Base-by-base conservation (phyloP, 257 asterid species). In the Thymus quinquecostatus region DNA sequence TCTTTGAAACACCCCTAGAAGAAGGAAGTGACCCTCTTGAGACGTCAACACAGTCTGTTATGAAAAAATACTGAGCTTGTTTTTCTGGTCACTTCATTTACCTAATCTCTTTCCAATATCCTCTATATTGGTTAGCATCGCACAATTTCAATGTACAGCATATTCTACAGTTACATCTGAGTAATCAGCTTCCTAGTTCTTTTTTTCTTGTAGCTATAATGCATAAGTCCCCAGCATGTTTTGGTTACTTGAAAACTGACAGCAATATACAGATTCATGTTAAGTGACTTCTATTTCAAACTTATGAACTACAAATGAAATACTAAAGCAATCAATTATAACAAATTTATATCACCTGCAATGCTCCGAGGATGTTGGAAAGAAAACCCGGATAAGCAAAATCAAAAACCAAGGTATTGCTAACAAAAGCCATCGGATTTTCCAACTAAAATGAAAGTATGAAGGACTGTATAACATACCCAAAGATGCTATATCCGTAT, bases 401-500 rank as follows among this genome's bases (percentile, higher is more conserved):
- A 58, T 56, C 72, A 71, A 44, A 43, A 60, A 60, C 45, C 53
- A 61, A 70, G 64, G 53, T 47, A 79, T 14, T 40, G 47, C 47
- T 1, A 12, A 63, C 44, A 64, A 41, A 70, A 43, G 59, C 34
- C 58, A 60, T 48, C 21, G 13, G 29, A 13, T 27, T 50, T 12
- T 70, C 63, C 65, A 53, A 40, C 47, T 49, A 38, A 57, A 73
- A 71, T 9, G 6, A 40, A 21, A 49, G 30, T 58, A 7, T 4
- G 10, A 28, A 41, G 60, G 38, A 10, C 11, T 8, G 28, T 10
- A 68, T 63, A 64, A 41, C 84, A 45, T 82, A 95, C 99, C 99
- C 82, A 95, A 78, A 64, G 99, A 88, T 71, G 98, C 97, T 79
- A 95, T 77, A 71, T 95, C 99, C 10, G 86, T 90, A 80, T 88